Evolutionary conservation across 83 land plant species (phyloP).

Genomic region (Thuja plicata): DNA sequence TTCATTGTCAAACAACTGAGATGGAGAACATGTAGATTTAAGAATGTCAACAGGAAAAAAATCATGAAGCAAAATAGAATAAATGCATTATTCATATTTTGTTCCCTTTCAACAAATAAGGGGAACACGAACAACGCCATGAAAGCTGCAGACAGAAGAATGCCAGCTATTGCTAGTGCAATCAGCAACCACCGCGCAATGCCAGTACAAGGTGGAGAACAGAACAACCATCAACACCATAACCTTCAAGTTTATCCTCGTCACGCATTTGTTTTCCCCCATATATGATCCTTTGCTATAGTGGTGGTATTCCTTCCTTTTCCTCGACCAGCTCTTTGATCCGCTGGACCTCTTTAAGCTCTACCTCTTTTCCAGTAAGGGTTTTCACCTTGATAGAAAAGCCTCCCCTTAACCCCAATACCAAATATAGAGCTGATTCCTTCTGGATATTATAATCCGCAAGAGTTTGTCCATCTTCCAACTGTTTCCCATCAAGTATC

Average conservation of each 20-base stretch:
- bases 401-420: no score
- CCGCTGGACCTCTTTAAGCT: constrained; percentile 78
- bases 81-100: no score
- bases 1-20: no score
- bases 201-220: constrained; percentile 24
- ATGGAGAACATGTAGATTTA: no score
- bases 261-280: constrained; percentile 23
- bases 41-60: no score
- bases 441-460: constrained; percentile 84
- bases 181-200: background rate
- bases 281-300: constrained; percentile 47
- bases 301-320: constrained; percentile 84
- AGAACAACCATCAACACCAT: constrained; percentile 23
- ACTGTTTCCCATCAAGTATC: no score
- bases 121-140: background rate
- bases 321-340: constrained; percentile 75
- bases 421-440: constrained; percentile 74
- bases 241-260: constrained; percentile 10
- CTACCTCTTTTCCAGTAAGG: no score
- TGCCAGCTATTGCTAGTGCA: background rate
- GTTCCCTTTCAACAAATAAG: background rate
- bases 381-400: no score
- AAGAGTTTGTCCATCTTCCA: constrained; percentile 80
- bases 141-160: background rate
- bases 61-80: no score